phyloP scores from a whole-genome alignment of 2,329 filamentous ascomycete species.

The Microcyclosporella mali region DNA sequence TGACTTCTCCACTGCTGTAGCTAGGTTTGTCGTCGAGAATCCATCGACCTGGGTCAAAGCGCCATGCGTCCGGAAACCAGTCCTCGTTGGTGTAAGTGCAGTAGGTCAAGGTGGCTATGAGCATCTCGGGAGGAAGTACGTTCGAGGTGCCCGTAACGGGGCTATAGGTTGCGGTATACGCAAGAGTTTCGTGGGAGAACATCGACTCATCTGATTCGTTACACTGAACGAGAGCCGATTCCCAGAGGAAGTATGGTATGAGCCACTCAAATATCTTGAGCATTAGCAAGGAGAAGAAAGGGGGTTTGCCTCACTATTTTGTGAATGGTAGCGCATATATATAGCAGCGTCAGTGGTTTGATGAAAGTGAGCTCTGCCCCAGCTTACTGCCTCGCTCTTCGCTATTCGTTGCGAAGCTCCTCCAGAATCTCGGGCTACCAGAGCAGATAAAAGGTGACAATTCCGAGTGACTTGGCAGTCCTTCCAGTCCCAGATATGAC shows the following conservation, averaged over 20 bases:
- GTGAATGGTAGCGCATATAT: conserved; percentile 7
- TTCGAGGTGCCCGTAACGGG: conserved; percentile 14
- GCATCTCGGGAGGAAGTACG: neutral
- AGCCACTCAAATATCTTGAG: too few species aligned
- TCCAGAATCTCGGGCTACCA: conserved; percentile 14
- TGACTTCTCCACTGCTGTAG: conserved; percentile 2
- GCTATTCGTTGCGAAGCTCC: conserved; percentile 20
- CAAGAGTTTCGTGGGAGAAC: conserved; percentile 4
- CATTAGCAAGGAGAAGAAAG: too few species aligned
- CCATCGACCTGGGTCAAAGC: conserved; percentile 3
- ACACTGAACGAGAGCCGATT: conserved; percentile 10
- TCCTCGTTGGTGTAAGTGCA: conserved; percentile 1
- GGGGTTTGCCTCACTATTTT: neutral
- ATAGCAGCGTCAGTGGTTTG: conserved; percentile 7
- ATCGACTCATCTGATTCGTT: conserved; percentile 6
- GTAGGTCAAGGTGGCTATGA: neutral
- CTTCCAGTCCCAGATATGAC: conserved; percentile 28
- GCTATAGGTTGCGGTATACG: conserved; percentile 29
- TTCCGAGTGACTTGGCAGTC: conserved; percentile 23
- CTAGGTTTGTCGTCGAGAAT: neutral
- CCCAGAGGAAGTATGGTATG: neutral
- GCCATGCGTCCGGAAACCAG: conserved; percentile 1
- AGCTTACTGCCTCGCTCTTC: neutral
- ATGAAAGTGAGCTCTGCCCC: neutral
- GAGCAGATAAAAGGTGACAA: conserved; percentile 23